A percentile compares a stretch with the other conserved stretches of the same genome.
Conservation (phyloP, 2,329 filamentous ascomycete genomes). For the Arthroderma uncinatum region DNA sequence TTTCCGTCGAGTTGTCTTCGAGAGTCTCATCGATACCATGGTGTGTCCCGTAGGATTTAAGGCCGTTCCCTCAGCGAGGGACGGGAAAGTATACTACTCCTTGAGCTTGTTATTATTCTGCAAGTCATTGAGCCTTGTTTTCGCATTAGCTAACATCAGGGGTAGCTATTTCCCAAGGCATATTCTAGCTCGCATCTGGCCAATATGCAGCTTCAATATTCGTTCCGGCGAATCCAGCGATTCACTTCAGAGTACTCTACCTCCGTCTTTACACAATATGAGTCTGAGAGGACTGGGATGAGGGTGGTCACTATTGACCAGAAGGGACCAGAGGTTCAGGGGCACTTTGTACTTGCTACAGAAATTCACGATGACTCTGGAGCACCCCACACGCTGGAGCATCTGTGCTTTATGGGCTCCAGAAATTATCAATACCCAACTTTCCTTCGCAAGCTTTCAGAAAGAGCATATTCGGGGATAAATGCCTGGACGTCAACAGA, state of each 20-base stretch:
- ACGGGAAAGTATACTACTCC: too few relatives aligned
- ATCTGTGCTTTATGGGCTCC: slow-evolving; percentile 80
- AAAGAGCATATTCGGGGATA: slow-evolving; percentile 81
- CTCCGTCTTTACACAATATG: slow-evolving; percentile 84
- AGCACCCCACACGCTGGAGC: slow-evolving; percentile 75
- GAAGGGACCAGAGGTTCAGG: slow-evolving; percentile 86
- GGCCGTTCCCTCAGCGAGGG: too few relatives aligned
- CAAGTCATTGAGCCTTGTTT: not conserved
- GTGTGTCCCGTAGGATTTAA: not conserved
- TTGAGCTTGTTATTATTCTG: not conserved
- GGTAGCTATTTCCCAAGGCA: not conserved
- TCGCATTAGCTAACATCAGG: not conserved
- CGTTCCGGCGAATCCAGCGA: slow-evolving; percentile 71
- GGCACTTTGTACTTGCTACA: slow-evolving; percentile 89
- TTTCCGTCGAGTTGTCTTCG: not conserved
- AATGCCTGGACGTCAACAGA: slow-evolving; percentile 97
- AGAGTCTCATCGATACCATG: not conserved
- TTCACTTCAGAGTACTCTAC: slow-evolving; percentile 88
- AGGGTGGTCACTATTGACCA: slow-evolving; percentile 84
- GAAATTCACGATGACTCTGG: slow-evolving; percentile 97
- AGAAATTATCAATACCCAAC: slow-evolving; percentile 91
- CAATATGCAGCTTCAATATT: slow-evolving; percentile 22
- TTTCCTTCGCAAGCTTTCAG: slow-evolving; percentile 85
- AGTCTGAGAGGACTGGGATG: slow-evolving; percentile 89
- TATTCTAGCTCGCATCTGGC: not conserved